phyloP scores from a whole-genome alignment of 2,329 filamentous ascomycete species.

The Aspergillus cejpii region DNA sequence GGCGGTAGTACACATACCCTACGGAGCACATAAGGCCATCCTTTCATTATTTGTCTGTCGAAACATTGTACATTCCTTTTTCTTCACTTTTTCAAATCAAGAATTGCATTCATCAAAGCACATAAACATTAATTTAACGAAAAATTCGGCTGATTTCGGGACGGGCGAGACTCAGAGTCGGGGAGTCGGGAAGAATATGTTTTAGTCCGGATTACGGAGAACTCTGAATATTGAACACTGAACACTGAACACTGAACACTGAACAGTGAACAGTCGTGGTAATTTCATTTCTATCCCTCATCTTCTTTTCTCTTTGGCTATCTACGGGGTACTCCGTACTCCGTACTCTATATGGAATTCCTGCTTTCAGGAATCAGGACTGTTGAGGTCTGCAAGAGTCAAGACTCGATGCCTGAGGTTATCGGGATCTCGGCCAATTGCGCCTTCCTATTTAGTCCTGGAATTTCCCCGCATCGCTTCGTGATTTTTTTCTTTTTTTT shows the following conservation, averaged over 20 bases:
- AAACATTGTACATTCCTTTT: not conserved
- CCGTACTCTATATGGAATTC: not conserved
- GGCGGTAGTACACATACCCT: not conserved
- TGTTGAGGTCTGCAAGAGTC: not conserved
- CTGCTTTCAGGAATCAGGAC: too few relatives aligned
- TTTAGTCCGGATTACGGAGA: conserved; percentile 12
- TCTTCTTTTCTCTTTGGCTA: conserved; percentile 1
- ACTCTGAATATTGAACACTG: not conserved
- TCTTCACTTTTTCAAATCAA: not conserved
- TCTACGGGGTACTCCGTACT: too few relatives aligned
- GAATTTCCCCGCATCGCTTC: conserved; percentile 7
- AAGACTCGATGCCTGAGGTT: not conserved
- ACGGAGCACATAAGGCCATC: not conserved
- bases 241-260: not conserved
- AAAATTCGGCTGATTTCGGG: conserved; percentile 20
- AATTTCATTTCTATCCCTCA: too few relatives aligned
- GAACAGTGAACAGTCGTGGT: too few relatives aligned
- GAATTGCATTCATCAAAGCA: not conserved
- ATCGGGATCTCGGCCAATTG: not conserved
- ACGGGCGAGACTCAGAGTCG: conserved; percentile 10
- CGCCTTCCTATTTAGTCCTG: not conserved
- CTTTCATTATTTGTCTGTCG: not conserved
- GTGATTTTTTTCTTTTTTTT: conserved; percentile 7
- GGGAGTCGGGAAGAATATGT: too few relatives aligned
- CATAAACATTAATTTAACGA: not conserved